phyloP scores from a whole-genome alignment of 768 basidiomycete genomes.

The Pleurotus djamor region DNA sequence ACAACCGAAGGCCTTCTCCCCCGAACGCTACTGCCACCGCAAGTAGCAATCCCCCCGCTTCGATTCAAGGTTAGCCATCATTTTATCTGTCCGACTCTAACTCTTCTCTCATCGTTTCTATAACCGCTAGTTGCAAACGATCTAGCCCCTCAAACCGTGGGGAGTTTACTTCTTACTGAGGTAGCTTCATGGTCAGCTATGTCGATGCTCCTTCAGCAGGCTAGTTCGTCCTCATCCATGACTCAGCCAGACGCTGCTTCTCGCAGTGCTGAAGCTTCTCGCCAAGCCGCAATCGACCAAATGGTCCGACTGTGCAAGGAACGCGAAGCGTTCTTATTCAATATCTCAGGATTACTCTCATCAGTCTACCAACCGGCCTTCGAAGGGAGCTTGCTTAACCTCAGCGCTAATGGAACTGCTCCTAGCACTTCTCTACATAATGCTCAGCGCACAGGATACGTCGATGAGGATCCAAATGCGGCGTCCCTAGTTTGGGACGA shows the following conservation, averaged over 20 bases:
- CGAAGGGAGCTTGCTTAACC: too few species aligned
- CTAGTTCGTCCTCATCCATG: background rate
- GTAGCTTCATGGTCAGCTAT: background rate
- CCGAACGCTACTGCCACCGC: too few species aligned
- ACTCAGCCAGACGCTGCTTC: too few species aligned
- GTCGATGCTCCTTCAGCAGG: background rate
- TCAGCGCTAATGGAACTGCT: too few species aligned
- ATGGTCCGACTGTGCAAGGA: background rate
- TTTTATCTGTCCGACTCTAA: background rate
- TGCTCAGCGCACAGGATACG: too few species aligned
- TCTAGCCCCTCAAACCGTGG: background rate
- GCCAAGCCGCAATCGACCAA: background rate
- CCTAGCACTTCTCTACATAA: too few species aligned
- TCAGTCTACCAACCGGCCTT: background rate
- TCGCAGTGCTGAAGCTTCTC: background rate
- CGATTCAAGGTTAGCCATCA: too few species aligned
- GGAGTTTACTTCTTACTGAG: background rate
- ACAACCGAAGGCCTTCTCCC: too few species aligned
- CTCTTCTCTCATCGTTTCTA: background rate
- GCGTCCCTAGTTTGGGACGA: too few species aligned
- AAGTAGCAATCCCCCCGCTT: too few species aligned
- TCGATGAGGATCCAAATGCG: too few species aligned
- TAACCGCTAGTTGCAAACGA: background rate
- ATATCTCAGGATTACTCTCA: background rate
- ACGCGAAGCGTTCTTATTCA: background rate